phyloP scores from a whole-genome alignment of 257 asterid species.

The Linaria vulgaris region DNA sequence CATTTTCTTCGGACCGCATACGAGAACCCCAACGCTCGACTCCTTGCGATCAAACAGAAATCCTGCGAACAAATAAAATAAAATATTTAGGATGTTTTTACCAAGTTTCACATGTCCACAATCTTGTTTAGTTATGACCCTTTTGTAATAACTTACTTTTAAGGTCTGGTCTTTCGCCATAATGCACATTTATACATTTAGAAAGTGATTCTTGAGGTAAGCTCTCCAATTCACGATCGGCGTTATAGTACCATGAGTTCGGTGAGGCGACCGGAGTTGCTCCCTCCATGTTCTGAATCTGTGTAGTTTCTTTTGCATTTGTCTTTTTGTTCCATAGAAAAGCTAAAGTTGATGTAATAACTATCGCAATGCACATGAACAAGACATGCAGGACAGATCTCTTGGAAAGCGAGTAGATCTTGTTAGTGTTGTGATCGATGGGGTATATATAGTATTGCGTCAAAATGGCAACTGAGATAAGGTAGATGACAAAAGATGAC shows the following conservation, averaged over 20 bases:
- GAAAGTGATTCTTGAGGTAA: conserved; percentile 51
- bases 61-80: conserved; percentile 36
- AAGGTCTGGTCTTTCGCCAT: conserved; percentile 77
- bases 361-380: conserved; percentile 47
- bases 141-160: conserved; percentile 47
- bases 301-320: conserved; percentile 38
- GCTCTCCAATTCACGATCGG: conserved; percentile 77
- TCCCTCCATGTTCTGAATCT: conserved; percentile 63
- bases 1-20: conserved; percentile 77
- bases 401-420: conserved; percentile 36
- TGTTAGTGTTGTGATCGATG: conserved; percentile 54
- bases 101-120: neutral
- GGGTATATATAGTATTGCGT: conserved; percentile 60
- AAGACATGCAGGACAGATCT: conserved; percentile 43
- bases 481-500: conserved; percentile 61
- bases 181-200: conserved; percentile 62
- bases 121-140: neutral
- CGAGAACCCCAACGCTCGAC: conserved; percentile 71
- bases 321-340: conserved; percentile 58
- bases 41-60: conserved; percentile 58
- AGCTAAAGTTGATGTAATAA: conserved; percentile 38
- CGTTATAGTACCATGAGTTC: conserved; percentile 47
- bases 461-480: conserved; percentile 46
- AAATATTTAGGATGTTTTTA: neutral
- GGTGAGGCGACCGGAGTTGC: conserved; percentile 60